Evolutionary conservation across 164 flowering plant species (phyloP), one percentile per base, ranked within the genome.

Genomic region (Piper longum): DNA sequence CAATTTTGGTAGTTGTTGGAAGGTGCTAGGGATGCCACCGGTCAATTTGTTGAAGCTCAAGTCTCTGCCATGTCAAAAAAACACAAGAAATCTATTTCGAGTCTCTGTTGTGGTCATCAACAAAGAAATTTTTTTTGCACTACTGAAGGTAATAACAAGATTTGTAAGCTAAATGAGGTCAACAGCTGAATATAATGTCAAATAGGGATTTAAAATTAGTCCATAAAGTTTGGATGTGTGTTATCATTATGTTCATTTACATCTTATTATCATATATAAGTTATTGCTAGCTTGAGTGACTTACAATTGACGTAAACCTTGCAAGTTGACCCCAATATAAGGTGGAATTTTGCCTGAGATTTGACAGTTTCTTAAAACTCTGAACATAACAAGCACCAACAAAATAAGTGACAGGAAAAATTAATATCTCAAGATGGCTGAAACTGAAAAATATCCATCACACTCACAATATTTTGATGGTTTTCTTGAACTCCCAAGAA

Each of bases 381-480:
- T 56, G 39, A 26, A 26, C 36, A 26, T 26, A 26, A 26, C 36
- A 26, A 26, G 36, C 36, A 26, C 36, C 36, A 26, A 26, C 36
- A 26, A 26, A 26, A 26, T 26, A 26, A 26, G 36, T 26, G 36
- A 26, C 36, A 26, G 36, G 36, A 26, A 26, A 26, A 26, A 26
- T 26, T 26, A 26, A 26, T 26, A 26, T 26, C 36, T 26, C 36
- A 26, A 52, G 16, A 52, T 11, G 16, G 16, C 16, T 11, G 16
- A 11, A 11, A 11, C 12, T 52, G 55, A 1, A 26, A 26, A 26
- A 48, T 14, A 48, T 48, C 52, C 52, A 48, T 5, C 9, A 48
- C 12, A 76, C 91, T 62, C 78, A 86, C 96, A 86, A 64, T 60
- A 62, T 76, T 36, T 3, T 45, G 58, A 84, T 18, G 69, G 59